phyloP scores from a whole-genome alignment of 2,329 filamentous ascomycete genomes.

The Apiospora phragmitis region DNA sequence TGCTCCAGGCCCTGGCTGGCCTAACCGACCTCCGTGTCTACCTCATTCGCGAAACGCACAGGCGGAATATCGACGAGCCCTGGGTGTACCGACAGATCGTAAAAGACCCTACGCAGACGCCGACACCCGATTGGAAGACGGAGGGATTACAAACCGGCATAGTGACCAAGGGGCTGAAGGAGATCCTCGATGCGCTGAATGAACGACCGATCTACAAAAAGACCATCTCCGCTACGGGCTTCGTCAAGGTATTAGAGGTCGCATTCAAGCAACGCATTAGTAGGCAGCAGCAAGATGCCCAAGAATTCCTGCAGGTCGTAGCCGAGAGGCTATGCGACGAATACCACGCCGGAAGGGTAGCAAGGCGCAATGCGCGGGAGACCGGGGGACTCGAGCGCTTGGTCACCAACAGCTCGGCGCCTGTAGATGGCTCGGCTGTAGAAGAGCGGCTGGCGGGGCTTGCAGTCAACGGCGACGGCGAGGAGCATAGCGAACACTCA shows the following conservation, averaged over 20 bases:
- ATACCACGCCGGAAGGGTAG: constrained; percentile 81
- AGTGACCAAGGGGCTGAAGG: constrained; percentile 85
- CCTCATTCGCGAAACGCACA: constrained; percentile 87
- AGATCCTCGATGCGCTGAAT: constrained; percentile 88
- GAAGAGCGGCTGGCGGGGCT: constrained; percentile 33
- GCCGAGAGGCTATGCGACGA: constrained; percentile 92
- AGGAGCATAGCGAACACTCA: constrained; percentile 16
- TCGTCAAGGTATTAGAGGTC: constrained; percentile 79
- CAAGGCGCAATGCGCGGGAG: constrained; percentile 58
- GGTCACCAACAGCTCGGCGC: constrained; percentile 17
- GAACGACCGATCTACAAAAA: constrained; percentile 93
- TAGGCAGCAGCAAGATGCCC: constrained; percentile 93
- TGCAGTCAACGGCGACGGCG: constrained; percentile 21
- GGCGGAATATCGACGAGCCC: constrained; percentile 75
- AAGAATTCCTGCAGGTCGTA: constrained; percentile 94
- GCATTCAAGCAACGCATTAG: constrained; percentile 91
- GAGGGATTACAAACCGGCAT: constrained; percentile 74
- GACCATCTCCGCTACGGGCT: constrained; percentile 83
- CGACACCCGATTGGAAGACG: constrained; percentile 55
- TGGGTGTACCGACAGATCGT: constrained; percentile 71
- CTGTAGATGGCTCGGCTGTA: constrained; percentile 28
- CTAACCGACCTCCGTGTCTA: constrained; percentile 87
- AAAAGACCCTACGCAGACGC: constrained; percentile 40
- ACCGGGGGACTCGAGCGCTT: constrained; percentile 23
- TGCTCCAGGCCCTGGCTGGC: constrained; percentile 89